phyloP scores from a whole-genome alignment of 2,329 filamentous ascomycete genomes.

The Decorospora gaudefroyi region DNA sequence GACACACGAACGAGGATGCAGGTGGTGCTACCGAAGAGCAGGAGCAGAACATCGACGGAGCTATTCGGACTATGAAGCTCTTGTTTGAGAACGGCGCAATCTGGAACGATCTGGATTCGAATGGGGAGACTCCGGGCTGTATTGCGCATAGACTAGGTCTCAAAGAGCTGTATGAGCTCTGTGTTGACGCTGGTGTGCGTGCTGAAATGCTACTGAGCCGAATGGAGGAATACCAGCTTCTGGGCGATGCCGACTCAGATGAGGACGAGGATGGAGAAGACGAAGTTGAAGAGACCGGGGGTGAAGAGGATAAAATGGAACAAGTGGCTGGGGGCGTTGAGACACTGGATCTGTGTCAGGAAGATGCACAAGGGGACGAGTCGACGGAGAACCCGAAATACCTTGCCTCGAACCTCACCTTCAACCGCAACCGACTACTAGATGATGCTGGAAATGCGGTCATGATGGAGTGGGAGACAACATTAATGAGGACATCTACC shows the following conservation, averaged over 20 bases:
- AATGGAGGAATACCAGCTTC: constrained; percentile 77
- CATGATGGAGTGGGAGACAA: constrained; percentile 60
- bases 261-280: constrained; percentile 56
- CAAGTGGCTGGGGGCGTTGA: constrained; percentile 32
- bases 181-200: constrained; percentile 86
- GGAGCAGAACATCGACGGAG: constrained; percentile 56
- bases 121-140: constrained; percentile 90
- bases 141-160: constrained; percentile 72
- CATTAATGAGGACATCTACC: constrained; percentile 55
- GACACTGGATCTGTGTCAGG: constrained; percentile 35
- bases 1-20: constrained; percentile 29
- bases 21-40: constrained; percentile 36
- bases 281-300: constrained; percentile 31
- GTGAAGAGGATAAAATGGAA: constrained; percentile 16
- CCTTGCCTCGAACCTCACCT: constrained; percentile 54
- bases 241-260: constrained; percentile 62
- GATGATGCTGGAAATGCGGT: constrained; percentile 57
- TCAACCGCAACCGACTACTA: constrained; percentile 53
- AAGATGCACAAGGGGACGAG: constrained; percentile 32
- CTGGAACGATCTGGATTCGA: constrained; percentile 91
- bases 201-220: constrained; percentile 85
- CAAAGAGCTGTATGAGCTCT: constrained; percentile 73
- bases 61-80: constrained; percentile 69
- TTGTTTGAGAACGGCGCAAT: constrained; percentile 88
- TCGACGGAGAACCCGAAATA: constrained; percentile 55